phyloP scores from a whole-genome alignment of 2,329 filamentous ascomycete species.

The Pseudogymnoascus sp. region DNA sequence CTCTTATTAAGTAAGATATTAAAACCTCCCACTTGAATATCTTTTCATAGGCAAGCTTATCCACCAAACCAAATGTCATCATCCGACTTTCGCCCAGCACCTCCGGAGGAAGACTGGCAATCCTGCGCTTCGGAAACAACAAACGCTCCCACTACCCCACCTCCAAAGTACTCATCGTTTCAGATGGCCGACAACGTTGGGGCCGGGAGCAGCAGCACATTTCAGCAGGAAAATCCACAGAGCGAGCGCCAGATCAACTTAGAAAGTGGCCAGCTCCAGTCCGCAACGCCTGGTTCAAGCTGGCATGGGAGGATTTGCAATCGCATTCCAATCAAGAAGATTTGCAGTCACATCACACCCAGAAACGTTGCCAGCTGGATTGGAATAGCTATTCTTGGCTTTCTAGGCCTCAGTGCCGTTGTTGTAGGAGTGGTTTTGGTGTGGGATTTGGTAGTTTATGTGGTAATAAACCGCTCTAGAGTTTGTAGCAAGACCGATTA shows the following conservation, averaged over 20 bases:
- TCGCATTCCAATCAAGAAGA: neutral
- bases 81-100: neutral
- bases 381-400: neutral
- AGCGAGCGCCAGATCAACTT: neutral
- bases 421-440: neutral
- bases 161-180: neutral
- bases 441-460: neutral
- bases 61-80: neutral
- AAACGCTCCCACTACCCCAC: neutral
- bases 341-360: neutral
- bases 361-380: neutral
- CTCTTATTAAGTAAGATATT: neutral
- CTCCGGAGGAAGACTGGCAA: neutral
- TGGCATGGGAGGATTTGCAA: neutral
- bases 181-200: neutral
- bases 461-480: neutral
- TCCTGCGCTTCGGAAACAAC: neutral
- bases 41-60: neutral
- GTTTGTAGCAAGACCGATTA: neutral
- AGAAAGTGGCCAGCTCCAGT: neutral
- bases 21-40: neutral
- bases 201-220: neutral
- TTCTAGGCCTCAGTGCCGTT: neutral
- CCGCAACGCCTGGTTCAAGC: too few relatives aligned
- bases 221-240: neutral